Percentiles rank a stretch among this genome's conserved stretches.
Evolutionary conservation across 495 filamentous ascomycete genomes (phyloP).

Genomic region (Xylaria castorea): DNA sequence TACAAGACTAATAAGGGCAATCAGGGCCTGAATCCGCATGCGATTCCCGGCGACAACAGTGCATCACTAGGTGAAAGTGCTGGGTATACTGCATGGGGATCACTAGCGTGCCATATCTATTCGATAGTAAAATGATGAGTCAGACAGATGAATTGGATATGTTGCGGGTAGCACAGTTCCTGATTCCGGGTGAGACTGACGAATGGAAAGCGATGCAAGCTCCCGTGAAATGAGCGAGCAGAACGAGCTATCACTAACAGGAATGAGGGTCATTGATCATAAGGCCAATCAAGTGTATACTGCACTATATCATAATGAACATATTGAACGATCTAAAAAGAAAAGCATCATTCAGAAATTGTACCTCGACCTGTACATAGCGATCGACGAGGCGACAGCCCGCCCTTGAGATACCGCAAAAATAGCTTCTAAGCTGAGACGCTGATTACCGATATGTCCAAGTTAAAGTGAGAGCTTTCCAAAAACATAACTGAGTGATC

Average conservation of each 20-base stretch:
- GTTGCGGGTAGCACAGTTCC: not conserved
- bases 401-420: too few relatives aligned
- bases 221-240: too few relatives aligned
- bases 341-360: not conserved
- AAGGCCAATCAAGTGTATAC: too few relatives aligned
- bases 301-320: too few relatives aligned
- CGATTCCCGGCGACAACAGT: not conserved
- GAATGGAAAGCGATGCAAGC: not conserved
- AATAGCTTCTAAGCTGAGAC: not conserved
- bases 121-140: too few relatives aligned
- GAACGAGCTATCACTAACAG: too few relatives aligned
- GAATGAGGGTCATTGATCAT: too few relatives aligned
- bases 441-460: not conserved
- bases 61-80: not conserved
- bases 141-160: too few relatives aligned
- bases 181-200: not conserved
- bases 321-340: too few relatives aligned
- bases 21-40: not conserved
- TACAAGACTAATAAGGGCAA: not conserved
- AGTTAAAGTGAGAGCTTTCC: not conserved
- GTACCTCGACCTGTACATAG: not conserved
- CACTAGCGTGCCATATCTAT: too few relatives aligned
- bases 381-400: not conserved
- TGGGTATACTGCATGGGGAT: not conserved
- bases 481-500: not conserved